A percentile compares a stretch with the other conserved stretches of the same genome.
Conservation (phyloP, 805 yeast species). For the Maudiozyma bulderi region DNA sequence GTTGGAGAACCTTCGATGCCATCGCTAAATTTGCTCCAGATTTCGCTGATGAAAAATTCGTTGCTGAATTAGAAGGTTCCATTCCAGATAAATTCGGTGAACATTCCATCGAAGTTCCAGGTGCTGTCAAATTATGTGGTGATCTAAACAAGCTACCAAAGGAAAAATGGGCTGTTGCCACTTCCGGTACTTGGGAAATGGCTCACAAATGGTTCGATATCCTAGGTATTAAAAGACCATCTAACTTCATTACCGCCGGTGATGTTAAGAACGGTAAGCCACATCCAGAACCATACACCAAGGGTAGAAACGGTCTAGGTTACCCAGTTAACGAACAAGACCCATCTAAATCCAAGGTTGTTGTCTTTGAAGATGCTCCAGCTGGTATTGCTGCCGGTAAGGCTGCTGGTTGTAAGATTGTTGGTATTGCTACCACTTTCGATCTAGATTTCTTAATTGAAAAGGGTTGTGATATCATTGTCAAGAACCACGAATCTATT, state of each 20-base stretch:
- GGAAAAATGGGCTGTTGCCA: constrained; percentile 78
- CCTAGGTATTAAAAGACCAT: constrained; percentile 53
- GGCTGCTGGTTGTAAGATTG: constrained; percentile 71
- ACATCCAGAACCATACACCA: constrained; percentile 70
- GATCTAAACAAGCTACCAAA: constrained; percentile 42
- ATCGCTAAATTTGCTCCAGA: constrained; percentile 67
- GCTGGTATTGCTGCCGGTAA: constrained; percentile 81
- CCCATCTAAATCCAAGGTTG: constrained; percentile 35
- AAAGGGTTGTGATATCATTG: constrained; percentile 76
- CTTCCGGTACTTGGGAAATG: constrained; percentile 69
- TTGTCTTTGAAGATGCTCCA: constrained; percentile 84
- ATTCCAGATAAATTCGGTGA: constrained; percentile 68
- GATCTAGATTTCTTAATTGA: constrained; percentile 56
- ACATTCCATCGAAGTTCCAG: constrained; percentile 65
- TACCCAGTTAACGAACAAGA: constrained; percentile 30
- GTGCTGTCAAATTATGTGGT: constrained; percentile 56
- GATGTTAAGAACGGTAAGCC: constrained; percentile 77
- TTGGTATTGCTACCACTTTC: constrained; percentile 78
- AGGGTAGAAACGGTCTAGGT: constrained; percentile 38
- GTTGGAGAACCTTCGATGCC: constrained; percentile 75
- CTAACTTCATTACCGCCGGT: constrained; percentile 73
- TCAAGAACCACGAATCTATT: constrained; percentile 59
- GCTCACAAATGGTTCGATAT: constrained; percentile 73
- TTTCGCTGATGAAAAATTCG: constrained; percentile 56
- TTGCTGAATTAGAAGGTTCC: constrained; percentile 54